Conservation (phyloP, 768 basidiomycete species). For the Lanmaoa pseudosensibilis region DNA sequence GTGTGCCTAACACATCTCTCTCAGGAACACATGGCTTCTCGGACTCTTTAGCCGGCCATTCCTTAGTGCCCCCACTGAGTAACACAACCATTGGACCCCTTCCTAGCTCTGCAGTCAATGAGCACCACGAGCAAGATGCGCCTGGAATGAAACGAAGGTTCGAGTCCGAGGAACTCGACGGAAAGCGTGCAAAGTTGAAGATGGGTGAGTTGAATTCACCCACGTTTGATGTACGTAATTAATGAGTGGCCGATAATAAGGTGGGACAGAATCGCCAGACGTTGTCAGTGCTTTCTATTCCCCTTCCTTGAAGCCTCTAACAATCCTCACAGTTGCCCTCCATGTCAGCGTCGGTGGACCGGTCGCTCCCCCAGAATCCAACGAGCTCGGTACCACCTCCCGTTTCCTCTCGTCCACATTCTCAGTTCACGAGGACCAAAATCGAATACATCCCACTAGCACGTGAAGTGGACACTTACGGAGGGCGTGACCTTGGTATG, state of each 20-base stretch:
- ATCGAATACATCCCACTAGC: conserved; percentile 86
- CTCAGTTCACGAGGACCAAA: conserved; percentile 67
- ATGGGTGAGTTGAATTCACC: conserved; percentile 52
- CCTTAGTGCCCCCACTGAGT: conserved; percentile 16
- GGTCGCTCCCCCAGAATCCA: conserved; percentile 17
- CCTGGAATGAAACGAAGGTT: conserved; percentile 73
- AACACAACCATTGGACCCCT: conserved; percentile 14
- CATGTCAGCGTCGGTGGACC: conserved; percentile 21
- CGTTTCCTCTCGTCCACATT: conserved; percentile 39
- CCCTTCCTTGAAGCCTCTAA: conserved; percentile 15
- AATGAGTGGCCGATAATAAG: conserved; percentile 27
- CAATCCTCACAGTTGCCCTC: conserved; percentile 16
- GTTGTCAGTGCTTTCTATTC: conserved; percentile 38
- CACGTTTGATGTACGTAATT: conserved; percentile 26
- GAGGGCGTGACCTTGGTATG: conserved; percentile 74
- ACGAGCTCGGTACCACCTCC: conserved; percentile 33
- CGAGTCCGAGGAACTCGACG: conserved; percentile 61
- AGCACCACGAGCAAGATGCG: conserved; percentile 54
- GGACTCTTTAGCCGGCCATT: conserved; percentile 24
- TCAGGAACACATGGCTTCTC: conserved; percentile 28
- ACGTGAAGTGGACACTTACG: conserved; percentile 71
- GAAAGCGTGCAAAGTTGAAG: conserved; percentile 71
- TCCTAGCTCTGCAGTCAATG: conserved; percentile 12
- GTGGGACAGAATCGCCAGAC: conserved; percentile 49
- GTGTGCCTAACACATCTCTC: conserved; percentile 18